Conservation (phyloP, 2,329 filamentous ascomycete species). For the Cordyceps fumosorosea region DNA sequence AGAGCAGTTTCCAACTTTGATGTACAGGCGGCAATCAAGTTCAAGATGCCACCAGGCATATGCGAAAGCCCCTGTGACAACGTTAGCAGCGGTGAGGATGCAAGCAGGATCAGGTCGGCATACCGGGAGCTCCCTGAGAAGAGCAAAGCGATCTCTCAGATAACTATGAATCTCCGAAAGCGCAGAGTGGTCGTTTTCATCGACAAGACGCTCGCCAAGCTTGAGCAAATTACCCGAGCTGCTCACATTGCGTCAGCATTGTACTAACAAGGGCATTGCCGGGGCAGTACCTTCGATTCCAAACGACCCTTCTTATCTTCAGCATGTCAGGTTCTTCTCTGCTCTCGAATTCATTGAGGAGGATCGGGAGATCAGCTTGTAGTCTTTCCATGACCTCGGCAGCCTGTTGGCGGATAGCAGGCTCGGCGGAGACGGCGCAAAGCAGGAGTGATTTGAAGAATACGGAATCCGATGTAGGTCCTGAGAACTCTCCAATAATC, state of each 20-base stretch:
- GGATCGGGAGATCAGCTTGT: slow-evolving; percentile 30
- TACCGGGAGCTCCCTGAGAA: slow-evolving; percentile 46
- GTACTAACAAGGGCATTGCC: not conserved
- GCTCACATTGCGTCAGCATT: slow-evolving; percentile 6
- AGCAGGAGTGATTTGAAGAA: slow-evolving; percentile 47
- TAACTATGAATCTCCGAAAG: slow-evolving; percentile 48
- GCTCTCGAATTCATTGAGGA: slow-evolving; percentile 21
- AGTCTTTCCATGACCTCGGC: slow-evolving; percentile 41
- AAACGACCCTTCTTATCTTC: slow-evolving; percentile 37
- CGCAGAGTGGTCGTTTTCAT: slow-evolving; percentile 36
- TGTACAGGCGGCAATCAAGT: slow-evolving; percentile 44
- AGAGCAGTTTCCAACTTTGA: slow-evolving; percentile 56
- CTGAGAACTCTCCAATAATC: slow-evolving; percentile 26
- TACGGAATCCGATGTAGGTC: slow-evolving; percentile 18
- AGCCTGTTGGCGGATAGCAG: slow-evolving; percentile 42
- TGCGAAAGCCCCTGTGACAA: slow-evolving; percentile 45
- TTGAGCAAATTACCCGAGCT: slow-evolving; percentile 35
- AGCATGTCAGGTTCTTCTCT: slow-evolving; percentile 20
- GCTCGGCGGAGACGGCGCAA: slow-evolving; percentile 47
- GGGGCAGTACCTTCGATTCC: slow-evolving; percentile 43
- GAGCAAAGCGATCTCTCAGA: slow-evolving; percentile 46
- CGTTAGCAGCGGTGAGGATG: not conserved
- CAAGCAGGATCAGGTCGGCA: slow-evolving; percentile 15
- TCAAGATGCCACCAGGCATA: slow-evolving; percentile 46
- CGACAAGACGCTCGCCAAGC: slow-evolving; percentile 42